Conservation (phyloP, 2,329 filamentous ascomycete genomes). For the Botrytis galanthina region DNA sequence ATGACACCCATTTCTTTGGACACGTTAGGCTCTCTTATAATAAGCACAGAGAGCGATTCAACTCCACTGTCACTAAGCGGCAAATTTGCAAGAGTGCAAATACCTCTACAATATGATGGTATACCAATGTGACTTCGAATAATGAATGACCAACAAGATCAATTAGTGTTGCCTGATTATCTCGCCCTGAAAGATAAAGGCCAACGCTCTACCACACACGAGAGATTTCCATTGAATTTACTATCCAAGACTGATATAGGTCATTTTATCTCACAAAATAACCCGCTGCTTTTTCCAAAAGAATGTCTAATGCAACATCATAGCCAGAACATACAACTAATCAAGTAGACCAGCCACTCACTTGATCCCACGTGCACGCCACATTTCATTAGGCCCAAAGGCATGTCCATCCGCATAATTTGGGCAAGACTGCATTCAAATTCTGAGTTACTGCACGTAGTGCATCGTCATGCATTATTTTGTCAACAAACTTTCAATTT, state of each 20-base stretch:
- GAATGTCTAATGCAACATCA: neutral
- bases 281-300: neutral
- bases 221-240: neutral
- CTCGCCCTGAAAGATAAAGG: neutral
- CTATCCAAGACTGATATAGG: neutral
- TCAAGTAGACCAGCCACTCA: neutral
- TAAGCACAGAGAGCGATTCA: neutral
- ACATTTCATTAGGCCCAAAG: neutral
- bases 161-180: neutral
- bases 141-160: neutral
- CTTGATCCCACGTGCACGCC: slow-evolving; percentile 1
- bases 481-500: neutral
- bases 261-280: neutral
- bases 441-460: neutral
- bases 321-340: neutral
- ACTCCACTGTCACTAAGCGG: neutral
- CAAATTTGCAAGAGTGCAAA: neutral
- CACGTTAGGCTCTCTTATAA: neutral
- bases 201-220: neutral
- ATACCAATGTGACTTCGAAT: neutral
- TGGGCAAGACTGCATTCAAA: neutral
- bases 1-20: neutral
- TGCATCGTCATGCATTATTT: neutral
- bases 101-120: neutral
- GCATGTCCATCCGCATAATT: neutral